Evolutionary conservation across 306 rosid genomes (phyloP).

Genomic region (Medicago ruthenica): DNA sequence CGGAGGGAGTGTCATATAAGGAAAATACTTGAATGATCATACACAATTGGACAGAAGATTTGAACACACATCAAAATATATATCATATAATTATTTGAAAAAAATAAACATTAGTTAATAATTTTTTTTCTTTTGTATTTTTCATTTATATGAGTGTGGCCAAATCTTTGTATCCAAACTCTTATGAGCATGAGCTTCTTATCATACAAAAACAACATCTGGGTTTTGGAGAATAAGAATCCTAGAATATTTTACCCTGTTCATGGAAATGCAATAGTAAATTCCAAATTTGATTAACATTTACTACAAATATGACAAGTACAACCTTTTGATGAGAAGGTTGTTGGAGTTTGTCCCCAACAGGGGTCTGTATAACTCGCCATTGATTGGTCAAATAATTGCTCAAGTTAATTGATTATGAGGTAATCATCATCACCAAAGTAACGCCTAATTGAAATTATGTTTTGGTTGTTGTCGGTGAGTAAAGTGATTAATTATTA

Average conservation of each 20-base stretch:
- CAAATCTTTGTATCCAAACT: no score
- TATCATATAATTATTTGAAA: no score
- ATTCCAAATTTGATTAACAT: conserved; percentile 35
- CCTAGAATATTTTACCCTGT: conserved; percentile 33
- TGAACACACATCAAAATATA: no score
- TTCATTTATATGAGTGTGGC: no score
- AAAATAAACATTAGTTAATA: no score
- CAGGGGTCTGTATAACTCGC: conserved; percentile 35
- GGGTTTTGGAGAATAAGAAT: no score
- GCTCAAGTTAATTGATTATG: conserved; percentile 33
- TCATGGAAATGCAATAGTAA: conserved; percentile 23
- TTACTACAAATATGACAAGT: conserved; percentile 43
- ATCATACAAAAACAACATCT: no score
- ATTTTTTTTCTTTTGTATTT: no score
- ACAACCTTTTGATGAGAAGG: conserved; percentile 42
- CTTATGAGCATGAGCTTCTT: no score
- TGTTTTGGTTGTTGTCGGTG: conserved; percentile 44
- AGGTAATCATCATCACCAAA: conserved; percentile 46
- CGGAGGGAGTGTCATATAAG: no score
- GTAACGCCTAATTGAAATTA: conserved; percentile 37
- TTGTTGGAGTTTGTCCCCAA: conserved; percentile 46
- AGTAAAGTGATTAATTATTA: neutral
- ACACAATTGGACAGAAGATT: no score
- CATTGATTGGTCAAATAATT: conserved; percentile 45
- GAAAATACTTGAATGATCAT: no score